phyloP scores from a whole-genome alignment of 352 stramenopile species.

The Pythium coloratum region DNA sequence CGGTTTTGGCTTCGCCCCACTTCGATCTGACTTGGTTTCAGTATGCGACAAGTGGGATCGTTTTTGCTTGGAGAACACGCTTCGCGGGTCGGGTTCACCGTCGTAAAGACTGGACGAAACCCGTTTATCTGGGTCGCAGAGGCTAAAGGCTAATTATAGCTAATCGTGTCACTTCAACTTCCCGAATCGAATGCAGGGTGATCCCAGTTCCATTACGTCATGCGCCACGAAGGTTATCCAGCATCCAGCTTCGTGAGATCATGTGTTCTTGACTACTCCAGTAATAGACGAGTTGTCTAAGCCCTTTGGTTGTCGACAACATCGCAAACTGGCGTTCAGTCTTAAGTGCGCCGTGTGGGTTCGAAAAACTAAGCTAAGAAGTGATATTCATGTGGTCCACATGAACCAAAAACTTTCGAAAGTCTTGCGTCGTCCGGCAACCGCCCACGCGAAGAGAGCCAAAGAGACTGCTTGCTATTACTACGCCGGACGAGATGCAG shows the following conservation, averaged over 20 bases:
- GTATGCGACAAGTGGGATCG: constrained; percentile 15
- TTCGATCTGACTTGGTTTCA: constrained; percentile 20
- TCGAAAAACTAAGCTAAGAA: constrained; percentile 9
- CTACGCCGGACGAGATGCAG: constrained; percentile 66
- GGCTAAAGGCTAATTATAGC: constrained; percentile 5
- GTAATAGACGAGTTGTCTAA: too few species aligned
- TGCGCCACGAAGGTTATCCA: neutral
- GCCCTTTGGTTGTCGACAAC: too few species aligned
- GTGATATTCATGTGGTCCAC: neutral
- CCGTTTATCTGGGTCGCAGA: neutral
- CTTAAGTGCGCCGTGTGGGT: neutral
- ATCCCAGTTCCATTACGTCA: neutral
- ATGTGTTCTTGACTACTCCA: too few species aligned
- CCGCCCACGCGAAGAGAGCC: neutral
- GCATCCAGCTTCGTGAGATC: too few species aligned
- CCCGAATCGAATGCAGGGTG: neutral
- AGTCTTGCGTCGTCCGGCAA: neutral
- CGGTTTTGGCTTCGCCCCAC: constrained; percentile 15
- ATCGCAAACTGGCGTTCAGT: too few species aligned
- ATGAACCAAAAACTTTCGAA: constrained; percentile 10
- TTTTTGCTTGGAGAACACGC: constrained; percentile 8
- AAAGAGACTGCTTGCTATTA: neutral
- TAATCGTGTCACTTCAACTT: neutral
- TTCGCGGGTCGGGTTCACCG: neutral
- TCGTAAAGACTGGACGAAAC: neutral